Base-by-base conservation (phyloP, 768 basidiomycete genomes). In the Erythrobasidium yunnanense region DNA sequence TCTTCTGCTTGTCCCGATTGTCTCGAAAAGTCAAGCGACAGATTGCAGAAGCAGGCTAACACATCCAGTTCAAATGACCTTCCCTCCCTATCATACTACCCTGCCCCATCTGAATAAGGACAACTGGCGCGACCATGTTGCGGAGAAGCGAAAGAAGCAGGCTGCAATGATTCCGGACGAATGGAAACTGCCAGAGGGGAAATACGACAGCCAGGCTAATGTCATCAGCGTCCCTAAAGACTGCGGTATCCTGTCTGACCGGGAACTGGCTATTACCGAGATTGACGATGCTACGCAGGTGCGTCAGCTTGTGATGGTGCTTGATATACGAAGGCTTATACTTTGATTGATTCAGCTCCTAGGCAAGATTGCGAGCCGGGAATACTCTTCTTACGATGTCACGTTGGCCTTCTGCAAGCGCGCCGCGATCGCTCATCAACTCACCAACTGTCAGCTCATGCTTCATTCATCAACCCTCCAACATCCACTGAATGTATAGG, bases 391-490 rank as follows among this genome's bases (percentile, higher is more conserved):
- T 1, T 81, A 86, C 1, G 81, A 83, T 17, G 86, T 88, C 1
- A 85, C 84, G 0, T 83, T 78, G 0, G 86, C 87, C 0, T 89
- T 85, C 76, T 83, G 81, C 70, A 88, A 88, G 75, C 78, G 87
- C 46, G 88, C 88, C 0, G 81, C 87, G 47, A 75, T 90, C 47
- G 87, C 87, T 2, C 87, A 90, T 50, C 87, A 88, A 70, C 73
- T 88, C 17, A 86, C 87, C 58, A 72, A 81, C 73, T n/a, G 32
- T 51, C 15, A 11, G 38, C 38, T 42, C 38, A 11, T 42, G 11
- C 11, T 11, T 11, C 38, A n/a, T 11, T 11, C 38, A 42, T 42
- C 8, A 46, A 45, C 0, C 17, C 25, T 17, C n/a, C 6, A 7
- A 22, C 53, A 15, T n/a, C 11, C 11, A 42, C 38, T 38, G 25